Base-by-base conservation (phyloP, 2,329 filamentous ascomycete genomes). In the Pseudogymnoascus sp. region DNA sequence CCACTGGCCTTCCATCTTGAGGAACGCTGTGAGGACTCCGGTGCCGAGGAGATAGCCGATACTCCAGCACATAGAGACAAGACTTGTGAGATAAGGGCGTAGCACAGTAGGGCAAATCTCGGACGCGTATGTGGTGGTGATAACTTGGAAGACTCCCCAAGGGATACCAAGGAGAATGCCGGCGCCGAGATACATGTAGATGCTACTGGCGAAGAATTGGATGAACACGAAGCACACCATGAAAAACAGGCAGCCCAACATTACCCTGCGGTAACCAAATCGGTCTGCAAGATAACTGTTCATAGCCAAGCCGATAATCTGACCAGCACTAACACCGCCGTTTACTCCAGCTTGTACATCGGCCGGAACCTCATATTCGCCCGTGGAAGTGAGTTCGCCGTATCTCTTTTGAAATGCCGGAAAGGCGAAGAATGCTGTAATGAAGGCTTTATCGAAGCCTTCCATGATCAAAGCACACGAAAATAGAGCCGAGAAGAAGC, bases 41-140 rank as follows among this genome's bases (percentile, higher is more conserved):
- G 78, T 72, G 25, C 76, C 76, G 60, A 79, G 75, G 45, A 79
- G 66, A 63, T 79, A 77, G 27, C 77, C 77, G 4, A 79, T 61
- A 18, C 52, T 79, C 78, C 79, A 81, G 73, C 79, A 80, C 67
- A 79, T 75, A 67, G 79, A 79, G 64, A 79, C 76, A 60, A 79
- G 80, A 1, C 79, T 79, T 0, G 78, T 80, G 59, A 81, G 71
- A 65, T 80, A 80, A 18, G 77, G 78, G 61, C 79, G 75, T 5
- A 82, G 71, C 35, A 78, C 78, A 33, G 80, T 77, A 2, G 79
- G 79, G 61, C 78, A 80, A 36, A 81, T 78, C 66, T 81, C 79
- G 35, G 76, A 77, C 8, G 66, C 66, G 58, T 72, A 72, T 2
- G 69, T 65, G 7, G 66, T 66, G 1, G 67, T 68, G 4, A 69